Base-by-base conservation (phyloP, 2,329 filamentous ascomycete genomes). In the Claviceps pazoutovae region DNA sequence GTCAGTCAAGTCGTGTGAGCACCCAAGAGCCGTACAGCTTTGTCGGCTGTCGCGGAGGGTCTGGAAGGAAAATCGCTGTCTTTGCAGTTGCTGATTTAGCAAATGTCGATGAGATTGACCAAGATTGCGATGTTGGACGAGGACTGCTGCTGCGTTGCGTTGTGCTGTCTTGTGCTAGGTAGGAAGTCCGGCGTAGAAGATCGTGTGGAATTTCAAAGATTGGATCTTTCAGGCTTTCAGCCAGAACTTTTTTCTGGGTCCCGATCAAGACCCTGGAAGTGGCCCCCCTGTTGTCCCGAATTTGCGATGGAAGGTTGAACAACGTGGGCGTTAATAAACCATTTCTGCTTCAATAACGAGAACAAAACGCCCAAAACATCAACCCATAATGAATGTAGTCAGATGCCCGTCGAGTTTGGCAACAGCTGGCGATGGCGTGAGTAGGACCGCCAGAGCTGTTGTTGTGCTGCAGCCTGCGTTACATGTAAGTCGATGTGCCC, bases 221-320 rank as follows among this genome's bases (percentile, higher is more conserved):
- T 41, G 21, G 30, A 34, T 19, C 23, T 39, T 44, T 19, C 19
- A 19, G 19, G 19, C 19, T 19, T 19, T 49, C 54, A 56, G 17
- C 21, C 43, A 45, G 19, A 45, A 59, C 56, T 62, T 63, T 63
- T 60, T 63, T 62, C 57, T 56, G 58, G 57, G 54, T 51, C 55
- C 30, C 46, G 55, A 57, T 46, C 51, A 55, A 59, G 56, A 59
- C 60, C 61, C 42, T 44, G 16, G 14, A 21, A 30, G 13, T 21
- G n/a, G 26, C n/a, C 44, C 49, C 42, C 49, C 42, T 39, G 26
- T 26, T 30, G 21, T 34, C 23, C 42, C 34, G 19, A 11, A 5
- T 9, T 39, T 36, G 34, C 2, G 39, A 44, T 26, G 48, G 41
- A 17, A 47, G 49, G 30, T 14, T 26, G 14, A 37, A 36, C 42